These are phyloP conservation scores for Sporothrix brasiliensis DNA, from an alignment of 2,329 filamentous ascomycete species.

Conservation along the genomic window DNA sequence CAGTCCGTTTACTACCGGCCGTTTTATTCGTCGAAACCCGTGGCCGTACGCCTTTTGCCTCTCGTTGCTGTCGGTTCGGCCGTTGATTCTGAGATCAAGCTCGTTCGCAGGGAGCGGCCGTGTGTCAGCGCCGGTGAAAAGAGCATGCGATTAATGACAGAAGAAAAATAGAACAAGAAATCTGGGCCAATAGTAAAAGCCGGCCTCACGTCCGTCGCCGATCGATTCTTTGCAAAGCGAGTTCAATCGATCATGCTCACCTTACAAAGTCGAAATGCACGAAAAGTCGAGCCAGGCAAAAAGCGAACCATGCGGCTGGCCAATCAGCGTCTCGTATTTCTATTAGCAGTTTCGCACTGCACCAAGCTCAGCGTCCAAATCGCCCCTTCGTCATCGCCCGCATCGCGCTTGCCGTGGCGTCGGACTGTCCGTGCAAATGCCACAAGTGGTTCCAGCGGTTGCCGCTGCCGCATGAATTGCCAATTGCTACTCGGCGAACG, in stretches of 20 bases:
- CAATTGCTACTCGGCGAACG: neutral
- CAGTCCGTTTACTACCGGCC: neutral
- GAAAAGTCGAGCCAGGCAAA: conserved; percentile 10
- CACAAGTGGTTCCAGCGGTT: neutral
- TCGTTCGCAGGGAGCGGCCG: neutral
- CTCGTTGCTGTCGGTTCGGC: neutral
- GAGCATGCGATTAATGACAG: neutral
- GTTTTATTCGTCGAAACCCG: neutral
- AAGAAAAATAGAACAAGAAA: neutral
- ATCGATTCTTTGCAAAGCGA: neutral
- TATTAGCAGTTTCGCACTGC: neutral
- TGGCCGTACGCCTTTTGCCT: neutral
- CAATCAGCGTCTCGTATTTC: conserved; percentile 17
- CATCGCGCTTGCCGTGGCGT: conserved; percentile 6
- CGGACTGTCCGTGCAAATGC: conserved; percentile 18
- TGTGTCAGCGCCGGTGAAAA: conserved; percentile 23
- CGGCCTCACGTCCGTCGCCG: conserved; percentile 2
- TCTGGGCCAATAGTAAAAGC: neutral
- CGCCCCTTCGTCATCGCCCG: conserved; percentile 25
- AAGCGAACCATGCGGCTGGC: conserved; percentile 16
- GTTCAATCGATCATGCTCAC: neutral
- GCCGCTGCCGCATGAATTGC: conserved; percentile 6
- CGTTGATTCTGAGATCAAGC: neutral
- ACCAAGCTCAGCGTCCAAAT: neutral
- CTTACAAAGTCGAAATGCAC: neutral